phyloP scores from a whole-genome alignment of 208 protist species.

The Acanthamoeba triangularis region DNA sequence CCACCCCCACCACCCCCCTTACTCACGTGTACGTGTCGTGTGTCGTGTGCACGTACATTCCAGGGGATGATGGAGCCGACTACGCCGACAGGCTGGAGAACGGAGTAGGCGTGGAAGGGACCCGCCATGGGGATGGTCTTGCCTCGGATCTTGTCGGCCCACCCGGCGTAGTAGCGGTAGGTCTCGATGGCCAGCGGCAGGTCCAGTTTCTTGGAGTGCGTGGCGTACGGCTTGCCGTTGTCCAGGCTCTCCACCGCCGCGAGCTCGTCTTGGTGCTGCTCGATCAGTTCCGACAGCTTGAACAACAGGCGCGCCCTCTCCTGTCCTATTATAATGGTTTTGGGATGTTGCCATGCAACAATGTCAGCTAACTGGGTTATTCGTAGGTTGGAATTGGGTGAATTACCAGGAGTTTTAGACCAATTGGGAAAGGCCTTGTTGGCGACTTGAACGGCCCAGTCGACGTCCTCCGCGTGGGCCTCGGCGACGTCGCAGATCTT shows the following conservation, averaged over 20 bases:
- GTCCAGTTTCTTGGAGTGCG: conserved; percentile 88
- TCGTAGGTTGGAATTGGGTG: no score
- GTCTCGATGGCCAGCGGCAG: conserved; percentile 89
- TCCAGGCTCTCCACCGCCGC: conserved; percentile 93
- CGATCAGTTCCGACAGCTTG: conserved; percentile 92
- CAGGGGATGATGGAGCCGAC: conserved; percentile 94
- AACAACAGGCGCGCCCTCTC: conserved; percentile 90
- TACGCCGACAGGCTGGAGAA: conserved; percentile 93
- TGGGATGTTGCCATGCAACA: no score
- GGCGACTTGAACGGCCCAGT: conserved; percentile 93
- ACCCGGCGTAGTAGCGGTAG: conserved; percentile 88
- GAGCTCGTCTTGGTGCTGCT: conserved; percentile 90
- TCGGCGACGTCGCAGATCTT: conserved; percentile 92
- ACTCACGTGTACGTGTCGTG: no score
- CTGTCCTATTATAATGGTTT: conserved; percentile 78
- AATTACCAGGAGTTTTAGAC: not conserved
- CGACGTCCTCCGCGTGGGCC: conserved; percentile 92
- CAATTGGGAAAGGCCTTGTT: conserved; percentile 86
- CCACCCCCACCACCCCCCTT: no score
- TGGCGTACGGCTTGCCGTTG: conserved; percentile 94
- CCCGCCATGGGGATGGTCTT: conserved; percentile 88
- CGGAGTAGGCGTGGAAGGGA: conserved; percentile 89
- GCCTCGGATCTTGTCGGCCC: conserved; percentile 93
- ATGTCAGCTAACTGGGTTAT: no score
- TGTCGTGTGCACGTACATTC: no score